Conservation (phyloP, 768 basidiomycete genomes). For the Mycena metata region DNA sequence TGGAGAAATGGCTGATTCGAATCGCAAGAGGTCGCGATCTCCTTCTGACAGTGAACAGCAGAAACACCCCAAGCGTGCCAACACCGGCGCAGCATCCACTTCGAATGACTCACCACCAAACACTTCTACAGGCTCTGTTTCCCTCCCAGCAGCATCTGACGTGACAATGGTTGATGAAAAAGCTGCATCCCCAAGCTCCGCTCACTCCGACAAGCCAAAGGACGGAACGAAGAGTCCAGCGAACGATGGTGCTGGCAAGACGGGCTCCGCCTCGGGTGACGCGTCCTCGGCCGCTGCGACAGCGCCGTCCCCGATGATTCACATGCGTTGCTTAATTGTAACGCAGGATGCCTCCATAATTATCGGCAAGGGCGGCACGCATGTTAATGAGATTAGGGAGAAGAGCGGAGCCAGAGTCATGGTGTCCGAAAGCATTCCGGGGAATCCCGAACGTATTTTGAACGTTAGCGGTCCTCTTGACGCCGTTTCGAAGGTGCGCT, state of each 20-base stretch:
- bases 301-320: slow-evolving; percentile 86
- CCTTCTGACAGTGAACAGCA: slow-evolving; percentile 85
- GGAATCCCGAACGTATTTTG: slow-evolving; percentile 98
- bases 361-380: slow-evolving; percentile 95
- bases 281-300: slow-evolving; percentile 63
- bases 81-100: slow-evolving; percentile 76
- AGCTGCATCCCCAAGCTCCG: slow-evolving; percentile 65
- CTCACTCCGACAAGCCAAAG: slow-evolving; percentile 58
- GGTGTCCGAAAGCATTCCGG: slow-evolving; percentile 98
- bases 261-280: slow-evolving; percentile 63
- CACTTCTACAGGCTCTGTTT: slow-evolving; percentile 59
- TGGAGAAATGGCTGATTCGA: slow-evolving; percentile 87
- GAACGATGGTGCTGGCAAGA: slow-evolving; percentile 53
- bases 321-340: slow-evolving; percentile 98
- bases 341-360: slow-evolving; percentile 99
- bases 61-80: slow-evolving; percentile 86
- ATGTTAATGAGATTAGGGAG: slow-evolving; percentile 98
- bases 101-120: slow-evolving; percentile 73
- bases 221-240: slow-evolving; percentile 55
- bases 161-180: slow-evolving; percentile 79
- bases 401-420: slow-evolving; percentile 97
- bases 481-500: slow-evolving; percentile 94
- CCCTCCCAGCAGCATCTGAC: slow-evolving; percentile 61
- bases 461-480: slow-evolving; percentile 97
- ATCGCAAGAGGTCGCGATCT: slow-evolving; percentile 89